These are phyloP conservation scores for Peronospora farinosa DNA, from an alignment of 352 stramenopile genomes.

Conservation along the genomic window DNA sequence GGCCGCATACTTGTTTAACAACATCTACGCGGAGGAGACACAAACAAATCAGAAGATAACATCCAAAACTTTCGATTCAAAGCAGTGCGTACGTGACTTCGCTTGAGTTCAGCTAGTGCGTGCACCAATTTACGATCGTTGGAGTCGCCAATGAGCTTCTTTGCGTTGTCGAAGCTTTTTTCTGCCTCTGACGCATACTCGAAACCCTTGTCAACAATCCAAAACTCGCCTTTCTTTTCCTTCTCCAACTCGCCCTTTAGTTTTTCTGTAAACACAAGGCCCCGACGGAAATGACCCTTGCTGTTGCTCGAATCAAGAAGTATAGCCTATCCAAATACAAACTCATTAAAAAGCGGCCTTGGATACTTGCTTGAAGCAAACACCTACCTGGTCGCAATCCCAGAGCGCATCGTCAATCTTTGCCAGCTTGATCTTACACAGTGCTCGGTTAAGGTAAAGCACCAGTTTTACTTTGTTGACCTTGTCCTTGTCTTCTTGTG, in stretches of 20 bases:
- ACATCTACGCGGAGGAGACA: conserved; percentile 17
- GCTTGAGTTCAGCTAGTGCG: conserved; percentile 61
- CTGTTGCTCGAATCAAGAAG: conserved; percentile 47
- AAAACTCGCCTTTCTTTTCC: conserved; percentile 75
- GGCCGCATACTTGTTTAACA: conserved; percentile 46
- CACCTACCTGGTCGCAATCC: conserved; percentile 72
- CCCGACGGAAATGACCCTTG: conserved; percentile 78
- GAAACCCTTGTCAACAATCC: conserved; percentile 82
- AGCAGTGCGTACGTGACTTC: conserved; percentile 36
- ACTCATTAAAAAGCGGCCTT: not conserved
- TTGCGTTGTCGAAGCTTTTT: conserved; percentile 60
- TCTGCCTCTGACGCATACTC: conserved; percentile 66
- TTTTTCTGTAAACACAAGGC: conserved; percentile 76
- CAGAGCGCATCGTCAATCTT: conserved; percentile 82
- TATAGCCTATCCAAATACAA: conserved; percentile 42
- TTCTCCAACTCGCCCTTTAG: conserved; percentile 76
- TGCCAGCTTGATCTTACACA: conserved; percentile 80
- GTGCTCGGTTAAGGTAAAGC: conserved; percentile 73
- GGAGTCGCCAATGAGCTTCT: conserved; percentile 33
- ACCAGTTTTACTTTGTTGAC: conserved; percentile 78
- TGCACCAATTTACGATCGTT: conserved; percentile 51
- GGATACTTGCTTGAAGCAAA: not conserved
- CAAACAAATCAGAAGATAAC: not conserved
- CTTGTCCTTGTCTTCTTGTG: conserved; percentile 65
- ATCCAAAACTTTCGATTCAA: not conserved